Evolutionary conservation across 2,329 filamentous ascomycete genomes (phyloP).

Genomic region (Sclerotinia spermophila): DNA sequence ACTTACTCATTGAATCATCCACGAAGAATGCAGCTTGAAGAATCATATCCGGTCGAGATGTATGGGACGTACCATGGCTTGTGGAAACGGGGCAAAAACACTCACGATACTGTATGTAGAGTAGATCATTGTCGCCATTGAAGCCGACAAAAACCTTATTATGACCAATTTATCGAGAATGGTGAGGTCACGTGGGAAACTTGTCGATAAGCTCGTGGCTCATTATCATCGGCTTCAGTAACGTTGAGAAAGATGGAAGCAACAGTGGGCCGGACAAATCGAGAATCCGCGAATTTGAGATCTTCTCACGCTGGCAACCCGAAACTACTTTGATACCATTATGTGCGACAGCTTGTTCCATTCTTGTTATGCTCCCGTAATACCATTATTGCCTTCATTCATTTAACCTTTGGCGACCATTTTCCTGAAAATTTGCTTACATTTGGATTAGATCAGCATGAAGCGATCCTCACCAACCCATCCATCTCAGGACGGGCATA

Average conservation of each 20-base stretch:
- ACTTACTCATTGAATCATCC: not conserved
- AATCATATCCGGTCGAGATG: not conserved
- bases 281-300: not conserved
- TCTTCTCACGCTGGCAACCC: not conserved
- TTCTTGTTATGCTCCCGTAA: too few relatives aligned
- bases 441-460: not conserved
- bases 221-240: too few relatives aligned
- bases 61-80: not conserved
- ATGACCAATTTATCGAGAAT: too few relatives aligned
- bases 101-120: too few relatives aligned
- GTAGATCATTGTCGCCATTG: not conserved
- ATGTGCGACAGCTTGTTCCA: not conserved
- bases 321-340: not conserved
- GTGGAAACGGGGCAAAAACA: not conserved
- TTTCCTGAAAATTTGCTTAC: not conserved
- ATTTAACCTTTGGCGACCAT: not conserved
- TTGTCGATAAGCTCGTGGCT: too few relatives aligned
- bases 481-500: not conserved
- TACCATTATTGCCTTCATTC: accelerated
- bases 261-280: not conserved
- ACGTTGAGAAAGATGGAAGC: too few relatives aligned
- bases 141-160: not conserved
- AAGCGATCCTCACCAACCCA: conserved; percentile 1
- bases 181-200: too few relatives aligned
- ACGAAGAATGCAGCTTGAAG: not conserved